phyloP scores from a whole-genome alignment of 2,329 filamentous ascomycete genomes.

The Plectosphaerella cucumerina region DNA sequence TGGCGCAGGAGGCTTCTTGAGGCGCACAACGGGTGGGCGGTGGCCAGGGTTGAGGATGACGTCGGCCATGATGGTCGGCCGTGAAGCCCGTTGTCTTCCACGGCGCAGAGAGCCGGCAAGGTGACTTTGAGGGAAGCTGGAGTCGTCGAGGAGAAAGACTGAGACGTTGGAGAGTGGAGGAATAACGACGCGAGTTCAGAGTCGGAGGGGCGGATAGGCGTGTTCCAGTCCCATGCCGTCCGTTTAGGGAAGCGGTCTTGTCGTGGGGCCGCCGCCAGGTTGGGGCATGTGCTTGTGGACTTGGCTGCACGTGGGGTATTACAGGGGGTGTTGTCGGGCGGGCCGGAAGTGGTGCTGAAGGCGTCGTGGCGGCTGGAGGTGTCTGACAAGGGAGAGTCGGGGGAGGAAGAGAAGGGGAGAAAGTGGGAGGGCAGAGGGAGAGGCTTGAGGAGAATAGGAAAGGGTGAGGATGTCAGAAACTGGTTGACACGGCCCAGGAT shows the following conservation, averaged over 20 bases:
- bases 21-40: conserved; percentile 5
- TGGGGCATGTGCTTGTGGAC: neutral
- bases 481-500: too few relatives aligned
- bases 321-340: too few relatives aligned
- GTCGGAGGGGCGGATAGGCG: conserved; percentile 1
- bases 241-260: conserved; percentile 5
- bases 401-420: too few relatives aligned
- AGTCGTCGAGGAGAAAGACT: conserved; percentile 1
- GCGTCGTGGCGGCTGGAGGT: too few relatives aligned
- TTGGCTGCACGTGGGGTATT: neutral
- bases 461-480: too few relatives aligned
- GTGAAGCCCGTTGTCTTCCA: neutral
- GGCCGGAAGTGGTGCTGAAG: too few relatives aligned
- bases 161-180: neutral
- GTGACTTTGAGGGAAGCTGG: neutral
- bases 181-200: neutral
- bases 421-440: too few relatives aligned
- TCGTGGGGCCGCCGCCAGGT: conserved; percentile 3
- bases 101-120: neutral
- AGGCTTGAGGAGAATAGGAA: too few relatives aligned
- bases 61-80: conserved; percentile 10
- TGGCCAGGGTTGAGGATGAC: conserved; percentile 12
- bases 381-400: too few relatives aligned
- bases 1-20: conserved; percentile 1
- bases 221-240: conserved; percentile 6